phyloP scores from a whole-genome alignment of 129 eudicot species.

The Calendula officinalis region DNA sequence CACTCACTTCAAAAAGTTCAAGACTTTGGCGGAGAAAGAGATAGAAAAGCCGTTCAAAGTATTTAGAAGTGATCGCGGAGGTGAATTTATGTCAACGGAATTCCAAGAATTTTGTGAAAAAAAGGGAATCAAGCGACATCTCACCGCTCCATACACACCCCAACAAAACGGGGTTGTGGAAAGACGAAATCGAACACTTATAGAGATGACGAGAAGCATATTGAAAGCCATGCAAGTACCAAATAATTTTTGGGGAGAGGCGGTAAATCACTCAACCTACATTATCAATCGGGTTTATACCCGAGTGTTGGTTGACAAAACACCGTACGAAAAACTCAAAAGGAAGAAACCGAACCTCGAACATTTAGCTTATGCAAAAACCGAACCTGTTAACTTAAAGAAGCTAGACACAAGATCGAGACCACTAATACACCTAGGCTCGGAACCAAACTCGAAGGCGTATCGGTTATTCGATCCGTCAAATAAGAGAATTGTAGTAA shows the following conservation, averaged over 20 bases:
- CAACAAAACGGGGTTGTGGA: conserved; percentile 6
- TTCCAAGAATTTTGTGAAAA: neutral
- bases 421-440: too few species aligned
- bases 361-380: too few species aligned
- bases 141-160: conserved; percentile 7
- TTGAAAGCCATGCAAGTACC: neutral
- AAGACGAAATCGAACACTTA: neutral
- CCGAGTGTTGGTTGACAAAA: neutral
- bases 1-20: too few species aligned
- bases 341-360: neutral
- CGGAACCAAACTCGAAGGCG: too few species aligned
- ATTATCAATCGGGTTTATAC: neutral
- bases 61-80: neutral
- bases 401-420: too few species aligned
- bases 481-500: too few species aligned
- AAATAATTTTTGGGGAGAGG: conserved; percentile 9
- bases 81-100: neutral
- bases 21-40: neutral
- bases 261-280: neutral
- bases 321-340: neutral
- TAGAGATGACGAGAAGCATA: neutral
- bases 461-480: too few species aligned
- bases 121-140: neutral
- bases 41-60: neutral
- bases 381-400: too few species aligned